Conservation (phyloP, 805 yeast genomes). For the Helenozyma baotianmanensis region DNA sequence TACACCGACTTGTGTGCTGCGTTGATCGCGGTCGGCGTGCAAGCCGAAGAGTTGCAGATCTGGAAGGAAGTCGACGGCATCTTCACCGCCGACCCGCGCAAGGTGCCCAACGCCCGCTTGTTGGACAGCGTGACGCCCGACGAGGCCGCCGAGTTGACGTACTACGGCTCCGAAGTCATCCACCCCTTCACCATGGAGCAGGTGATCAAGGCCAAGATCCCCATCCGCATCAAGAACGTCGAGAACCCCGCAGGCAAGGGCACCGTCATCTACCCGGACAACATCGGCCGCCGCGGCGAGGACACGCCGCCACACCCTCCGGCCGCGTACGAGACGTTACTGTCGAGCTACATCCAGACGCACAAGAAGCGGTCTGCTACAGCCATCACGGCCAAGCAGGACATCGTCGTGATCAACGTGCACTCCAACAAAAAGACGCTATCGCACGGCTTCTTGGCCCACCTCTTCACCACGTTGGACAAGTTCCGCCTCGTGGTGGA, state of each 20-base stretch:
- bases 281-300: slow-evolving; percentile 79
- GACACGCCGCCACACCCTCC: slow-evolving; percentile 96
- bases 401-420: slow-evolving; percentile 85
- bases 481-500: slow-evolving; percentile 84
- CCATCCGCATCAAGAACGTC: slow-evolving; percentile 94
- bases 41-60: slow-evolving; percentile 91
- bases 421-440: slow-evolving; percentile 91
- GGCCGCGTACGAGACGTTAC: slow-evolving; percentile 54
- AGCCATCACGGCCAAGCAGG: slow-evolving; percentile 92
- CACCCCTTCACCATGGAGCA: slow-evolving; percentile 99
- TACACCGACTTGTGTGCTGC: slow-evolving; percentile 98
- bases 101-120: slow-evolving; percentile 84
- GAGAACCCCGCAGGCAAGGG: slow-evolving; percentile 92
- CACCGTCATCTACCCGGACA: slow-evolving; percentile 90
- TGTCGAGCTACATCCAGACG: slow-evolving; percentile 29
- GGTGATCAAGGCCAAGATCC: slow-evolving; percentile 92
- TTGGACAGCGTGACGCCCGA: slow-evolving; percentile 91
- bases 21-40: slow-evolving; percentile 84
- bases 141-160: slow-evolving; percentile 97
- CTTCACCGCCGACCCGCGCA: slow-evolving; percentile 97
- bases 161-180: slow-evolving; percentile 96
- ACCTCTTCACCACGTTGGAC: slow-evolving; percentile 82
- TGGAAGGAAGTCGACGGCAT: slow-evolving; percentile 99
- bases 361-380: slow-evolving; percentile 71
- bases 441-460: slow-evolving; percentile 93